Base-by-base conservation (phyloP, 1,284 basidiomycete species). In the Cryptococcus sp. region DNA sequence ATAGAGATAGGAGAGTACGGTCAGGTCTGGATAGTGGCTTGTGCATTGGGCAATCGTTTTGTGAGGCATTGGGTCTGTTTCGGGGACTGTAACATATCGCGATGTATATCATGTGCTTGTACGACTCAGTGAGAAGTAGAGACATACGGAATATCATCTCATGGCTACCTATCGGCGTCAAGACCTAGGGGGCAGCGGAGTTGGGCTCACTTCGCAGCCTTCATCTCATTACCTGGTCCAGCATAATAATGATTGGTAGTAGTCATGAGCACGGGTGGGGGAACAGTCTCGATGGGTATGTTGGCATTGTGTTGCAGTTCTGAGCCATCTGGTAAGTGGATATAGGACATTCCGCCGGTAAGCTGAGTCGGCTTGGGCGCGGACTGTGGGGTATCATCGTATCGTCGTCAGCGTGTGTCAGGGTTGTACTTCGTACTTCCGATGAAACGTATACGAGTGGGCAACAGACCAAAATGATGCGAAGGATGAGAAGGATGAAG, bases 251-350 rank as follows among this genome's bases (percentile, higher is more conserved):
- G 52, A 55, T 71, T 68, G n/a, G 66, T 56, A n/a, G 64, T 67
- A 16, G 72, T 74, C 69, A 74, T 67, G 31, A 73, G 53, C 13
- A 73, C 72, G 25, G 60, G 71, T 3, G 72, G 61, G 8, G 70
- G 65, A 1, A 68, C 70, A 25, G 51, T 50, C 17, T 61, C 56
- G 44, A 72, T 66, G 11, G 72, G 72, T 8, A 73, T 67, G 48
- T 65, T 58, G 5, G 70, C 58, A 13, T 59, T 56, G 3, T 62
- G 54, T 19, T 57, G 55, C 3, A 66, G 27, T 22, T 46, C 56
- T 11, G 54, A 50, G 6, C 41, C 53, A 6, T 56, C 59, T 13
- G 60, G 62, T 42, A 67, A 67, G 52, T 65, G 71, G 15, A 74
- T 58, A 59, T 74, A 73, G 3, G 65, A 56, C 70, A 73, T 74